Base-by-base conservation (phyloP, 2,329 filamentous ascomycete genomes). In the Aspergillus proliferans region DNA sequence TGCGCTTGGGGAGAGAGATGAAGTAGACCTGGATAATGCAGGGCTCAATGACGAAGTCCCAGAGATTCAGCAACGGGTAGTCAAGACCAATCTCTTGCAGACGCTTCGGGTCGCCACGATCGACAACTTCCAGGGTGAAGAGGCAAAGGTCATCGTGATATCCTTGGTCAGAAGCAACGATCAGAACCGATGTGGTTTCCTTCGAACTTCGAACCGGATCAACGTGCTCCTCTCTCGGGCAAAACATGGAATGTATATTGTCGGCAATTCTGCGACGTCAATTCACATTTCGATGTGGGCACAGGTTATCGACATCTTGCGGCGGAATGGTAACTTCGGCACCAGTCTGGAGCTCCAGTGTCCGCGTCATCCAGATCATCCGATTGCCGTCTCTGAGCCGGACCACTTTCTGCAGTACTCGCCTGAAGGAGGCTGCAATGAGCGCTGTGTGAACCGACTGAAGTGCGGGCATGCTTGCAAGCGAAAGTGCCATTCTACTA, bases 121-220 rank as follows among this genome's bases (percentile, higher is more conserved):
- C 0, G 84, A 88, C 62, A 90, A 89, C 54, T 90, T 88, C 48
- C 85, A 91, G 57, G 87, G 86, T 0, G 86, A 91, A 59, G 86
- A 91, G 58, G 83, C 82, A 1, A 84, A 87, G 46, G 71, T 91
- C 7, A 73, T 91, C 0, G 71, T 91, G 2, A 71, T 90, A 0
- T 87, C 83, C 0, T 70, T 91, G 0, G 85, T 88, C 0, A 78
- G 87, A 38, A 87, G 85, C 66, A 91, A 91, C 55, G 52, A 63
- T 0, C 57, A 76, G 6, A 69, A 67, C 7, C 78, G 76, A 5
- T 77, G 78, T 15, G 87, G 86, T 0, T 91, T 90, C 51, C 70
- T 91, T 1, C 77, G 70, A 22, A 84, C 82, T 0, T 70, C 76
- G 0, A 87, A 89, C 55, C 77, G 85, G 0, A 82, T 88, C 65